Conservation (phyloP, 2,329 filamentous ascomycete genomes). For the Cladosporium sphaerospermum region DNA sequence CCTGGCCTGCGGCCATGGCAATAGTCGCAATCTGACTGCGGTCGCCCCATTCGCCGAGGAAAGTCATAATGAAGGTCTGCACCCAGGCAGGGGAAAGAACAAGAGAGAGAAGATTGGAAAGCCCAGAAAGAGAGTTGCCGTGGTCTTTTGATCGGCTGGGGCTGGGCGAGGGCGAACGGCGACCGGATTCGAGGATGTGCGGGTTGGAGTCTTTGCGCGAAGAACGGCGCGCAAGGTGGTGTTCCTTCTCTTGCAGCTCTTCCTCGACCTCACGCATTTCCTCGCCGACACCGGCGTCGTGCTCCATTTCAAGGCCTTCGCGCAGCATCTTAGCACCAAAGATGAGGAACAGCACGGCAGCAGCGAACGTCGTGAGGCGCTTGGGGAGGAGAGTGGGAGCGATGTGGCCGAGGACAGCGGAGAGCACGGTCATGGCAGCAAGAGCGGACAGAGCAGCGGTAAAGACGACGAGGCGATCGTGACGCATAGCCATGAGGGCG, state of each 20-base stretch:
- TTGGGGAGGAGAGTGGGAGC: slow-evolving; percentile 87
- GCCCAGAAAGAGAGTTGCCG: slow-evolving; percentile 47
- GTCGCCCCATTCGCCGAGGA: slow-evolving; percentile 96
- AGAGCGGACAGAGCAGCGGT: slow-evolving; percentile 88
- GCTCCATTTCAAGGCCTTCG: slow-evolving; percentile 83
- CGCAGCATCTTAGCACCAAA: slow-evolving; percentile 80
- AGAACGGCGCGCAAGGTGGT: slow-evolving; percentile 59
- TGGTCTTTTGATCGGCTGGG: slow-evolving; percentile 24
- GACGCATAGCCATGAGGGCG: slow-evolving; percentile 98
- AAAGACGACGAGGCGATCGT: slow-evolving; percentile 88
- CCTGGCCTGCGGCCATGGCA: slow-evolving; percentile 95
- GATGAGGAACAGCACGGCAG: slow-evolving; percentile 76
- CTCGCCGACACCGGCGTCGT: slow-evolving; percentile 84
- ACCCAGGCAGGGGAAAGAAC: slow-evolving; percentile 95
- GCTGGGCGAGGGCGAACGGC: slow-evolving; percentile 22
- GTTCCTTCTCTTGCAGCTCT: slow-evolving; percentile 90
- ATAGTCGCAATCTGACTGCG: slow-evolving; percentile 97
- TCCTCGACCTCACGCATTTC: slow-evolving; percentile 97
- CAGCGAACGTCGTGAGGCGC: slow-evolving; percentile 81
- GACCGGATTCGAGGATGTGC: slow-evolving; percentile 47
- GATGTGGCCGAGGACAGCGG: slow-evolving; percentile 84
- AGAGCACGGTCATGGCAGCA: slow-evolving; percentile 86
- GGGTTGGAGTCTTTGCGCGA: slow-evolving; percentile 66
- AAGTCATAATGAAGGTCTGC: slow-evolving; percentile 98
- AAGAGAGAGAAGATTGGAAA: slow-evolving; percentile 80